These are phyloP conservation scores for Musa balbisiana DNA, from an alignment of 202 grass and related monocot genomes.

Conservation along the genomic window DNA sequence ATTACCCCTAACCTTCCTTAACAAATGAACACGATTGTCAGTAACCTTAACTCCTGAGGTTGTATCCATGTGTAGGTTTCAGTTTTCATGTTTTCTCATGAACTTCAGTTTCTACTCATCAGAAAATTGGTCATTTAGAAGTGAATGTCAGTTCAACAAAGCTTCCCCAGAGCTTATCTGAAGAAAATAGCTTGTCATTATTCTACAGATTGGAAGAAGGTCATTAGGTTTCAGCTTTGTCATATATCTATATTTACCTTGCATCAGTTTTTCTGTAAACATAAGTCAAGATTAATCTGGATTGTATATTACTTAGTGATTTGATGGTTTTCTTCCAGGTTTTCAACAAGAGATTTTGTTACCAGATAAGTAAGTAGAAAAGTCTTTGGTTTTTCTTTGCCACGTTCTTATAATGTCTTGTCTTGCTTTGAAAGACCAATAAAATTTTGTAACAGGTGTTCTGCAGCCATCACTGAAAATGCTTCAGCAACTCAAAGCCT, in stretches of 20 bases:
- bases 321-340: conserved; percentile 34
- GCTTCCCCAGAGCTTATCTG: not conserved
- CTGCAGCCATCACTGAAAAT: conserved; percentile 39
- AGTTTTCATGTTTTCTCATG: not conserved
- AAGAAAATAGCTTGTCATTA: not conserved
- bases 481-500: conserved; percentile 31
- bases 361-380: conserved; percentile 14
- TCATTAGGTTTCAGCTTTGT: not conserved
- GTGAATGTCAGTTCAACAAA: not conserved
- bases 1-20: too few species aligned
- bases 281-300: not conserved
- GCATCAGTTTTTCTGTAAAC: not conserved
- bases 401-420: not conserved
- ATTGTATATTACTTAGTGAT: conserved; percentile 9
- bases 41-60: too few species aligned
- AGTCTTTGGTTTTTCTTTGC: not conserved
- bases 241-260: not conserved
- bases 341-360: conserved; percentile 41
- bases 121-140: not conserved
- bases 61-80: not conserved
- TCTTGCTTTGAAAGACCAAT: conserved; percentile 20
- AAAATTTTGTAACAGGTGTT: conserved; percentile 37
- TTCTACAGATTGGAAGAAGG: not conserved
- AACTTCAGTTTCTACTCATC: not conserved
- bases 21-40: too few species aligned